These are phyloP conservation scores for Ophiostoma tasmaniense DNA, from an alignment of 2,329 filamentous ascomycete species.

Conservation along the genomic window DNA sequence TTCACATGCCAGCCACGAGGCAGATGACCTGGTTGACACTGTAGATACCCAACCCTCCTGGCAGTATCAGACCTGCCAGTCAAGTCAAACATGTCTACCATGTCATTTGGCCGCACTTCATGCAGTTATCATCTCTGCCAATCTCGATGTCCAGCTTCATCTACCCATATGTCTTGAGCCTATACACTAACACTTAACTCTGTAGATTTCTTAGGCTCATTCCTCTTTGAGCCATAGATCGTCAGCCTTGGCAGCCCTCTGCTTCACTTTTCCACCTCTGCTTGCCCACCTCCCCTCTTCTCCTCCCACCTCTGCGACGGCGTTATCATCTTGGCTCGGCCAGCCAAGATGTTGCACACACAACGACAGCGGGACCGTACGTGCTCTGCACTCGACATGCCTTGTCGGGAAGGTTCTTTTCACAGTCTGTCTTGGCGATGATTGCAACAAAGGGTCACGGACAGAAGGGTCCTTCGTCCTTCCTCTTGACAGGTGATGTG, in stretches of 20 bases:
- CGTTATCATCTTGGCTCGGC: conserved; percentile 6
- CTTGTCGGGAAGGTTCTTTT: conserved; percentile 13
- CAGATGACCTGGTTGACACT: not conserved
- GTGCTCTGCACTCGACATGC: conserved; percentile 8
- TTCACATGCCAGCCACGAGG: not conserved
- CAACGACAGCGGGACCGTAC: not conserved
- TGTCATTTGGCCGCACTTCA: not conserved
- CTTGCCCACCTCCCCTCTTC: not conserved
- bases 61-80: not conserved
- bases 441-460: not conserved
- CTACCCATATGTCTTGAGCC: not conserved
- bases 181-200: not conserved
- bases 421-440: conserved; percentile 2
- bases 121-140: not conserved
- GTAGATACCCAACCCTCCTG: not conserved
- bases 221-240: not conserved
- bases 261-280: not conserved
- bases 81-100: not conserved
- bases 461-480: not conserved
- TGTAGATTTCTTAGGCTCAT: not conserved
- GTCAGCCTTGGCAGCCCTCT: not conserved
- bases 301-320: not conserved
- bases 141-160: not conserved
- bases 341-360: not conserved
- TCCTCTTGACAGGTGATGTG: not conserved